Evolutionary conservation across 306 rosid genomes (phyloP), one percentile per base, ranked within the genome.

Genomic region (Cicer bijugum): DNA sequence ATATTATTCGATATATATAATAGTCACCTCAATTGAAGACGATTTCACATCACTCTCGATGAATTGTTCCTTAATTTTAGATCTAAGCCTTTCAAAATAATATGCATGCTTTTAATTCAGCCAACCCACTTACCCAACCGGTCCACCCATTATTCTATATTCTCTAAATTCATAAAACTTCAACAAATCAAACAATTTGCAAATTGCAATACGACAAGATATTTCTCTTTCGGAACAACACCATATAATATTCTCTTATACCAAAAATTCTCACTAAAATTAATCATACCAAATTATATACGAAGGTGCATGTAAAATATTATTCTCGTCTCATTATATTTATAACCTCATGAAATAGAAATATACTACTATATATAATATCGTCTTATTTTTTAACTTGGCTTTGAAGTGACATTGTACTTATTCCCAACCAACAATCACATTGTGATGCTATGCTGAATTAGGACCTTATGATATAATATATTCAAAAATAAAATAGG

Each of bases 351-450:
- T 28, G 5, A 28, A 28, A 28, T 28, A 28, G 35, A 28, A 28
- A 28, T 28, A 28, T 28, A 28, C 35, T 28, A 28, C 35, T 28
- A 28, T 28, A 28, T 28, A 28, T 28, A 28, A 28, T 3, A 28
- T 3, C 35, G 15, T 56, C 8, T 2, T 57, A 23, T 5, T 5
- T 15, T 15, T 12, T 10, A 42, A 12, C 60, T 68, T 68, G 35
- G 12, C 72, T 43, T 67, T 23, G 12, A 46, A 68, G 58, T 68
- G 73, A 68, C 20, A 68, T 6, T 67, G 43, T 67, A 67, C 20
- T 47, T 68, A 68, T 68, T 68, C 73, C 73, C 14, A 68, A 28
- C 60, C 14, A 67, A 40, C 47, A 7, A 28, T 28, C 35, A 28
- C 35, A 28, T 28, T 11, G 6, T 20, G 19, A 19, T 64, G 69